These are phyloP conservation scores for Claviceps pazoutovae DNA, from an alignment of 2,329 filamentous ascomycete genomes.

Conservation along the genomic window DNA sequence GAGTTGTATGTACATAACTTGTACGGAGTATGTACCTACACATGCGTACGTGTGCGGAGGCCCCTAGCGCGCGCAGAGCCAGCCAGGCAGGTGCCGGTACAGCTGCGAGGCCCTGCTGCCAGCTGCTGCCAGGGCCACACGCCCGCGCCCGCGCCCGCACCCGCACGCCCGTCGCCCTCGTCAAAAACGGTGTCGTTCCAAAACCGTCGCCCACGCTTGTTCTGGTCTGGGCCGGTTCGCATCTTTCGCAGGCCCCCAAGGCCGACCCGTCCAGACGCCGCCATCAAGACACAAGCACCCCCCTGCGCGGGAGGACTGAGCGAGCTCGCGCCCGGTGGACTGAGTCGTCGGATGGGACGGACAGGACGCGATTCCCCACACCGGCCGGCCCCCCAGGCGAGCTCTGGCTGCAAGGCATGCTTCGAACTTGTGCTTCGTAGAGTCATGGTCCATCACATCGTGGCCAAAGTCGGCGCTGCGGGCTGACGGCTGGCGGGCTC, in stretches of 20 bases:
- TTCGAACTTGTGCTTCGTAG: neutral
- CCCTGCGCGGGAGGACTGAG: conserved; percentile 1
- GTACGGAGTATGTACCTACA: too few relatives aligned
- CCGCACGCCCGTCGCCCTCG: neutral
- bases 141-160: neutral
- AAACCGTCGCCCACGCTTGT: too few relatives aligned
- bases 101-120: neutral
- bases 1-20: neutral
- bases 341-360: conserved; percentile 1
- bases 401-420: neutral
- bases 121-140: neutral
- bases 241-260: neutral
- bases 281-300: neutral
- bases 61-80: conserved; percentile 1
- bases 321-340: neutral
- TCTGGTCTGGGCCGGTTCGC: too few relatives aligned
- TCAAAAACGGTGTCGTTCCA: neutral
- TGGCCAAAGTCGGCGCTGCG: neutral
- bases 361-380: neutral
- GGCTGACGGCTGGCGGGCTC: neutral
- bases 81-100: neutral
- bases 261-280: neutral
- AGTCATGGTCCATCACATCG: neutral
- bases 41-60: neutral
- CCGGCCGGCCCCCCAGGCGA: neutral